Percentiles rank a stretch among this genome's conserved stretches.
Conservation (phyloP, 371 early-diverging fungal genomes). For the Funneliformis caledonium region DNA sequence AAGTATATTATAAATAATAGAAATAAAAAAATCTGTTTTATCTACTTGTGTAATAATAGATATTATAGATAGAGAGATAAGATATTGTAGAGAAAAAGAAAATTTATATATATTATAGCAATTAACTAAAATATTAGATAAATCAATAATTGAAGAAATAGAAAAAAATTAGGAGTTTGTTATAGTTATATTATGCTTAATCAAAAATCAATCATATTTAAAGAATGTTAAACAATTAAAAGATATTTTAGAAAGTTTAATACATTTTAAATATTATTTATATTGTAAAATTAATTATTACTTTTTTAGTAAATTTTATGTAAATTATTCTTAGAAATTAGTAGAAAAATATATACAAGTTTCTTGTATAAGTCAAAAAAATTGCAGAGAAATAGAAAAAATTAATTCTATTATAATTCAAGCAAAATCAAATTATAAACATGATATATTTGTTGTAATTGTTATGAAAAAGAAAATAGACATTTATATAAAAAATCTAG, state of each 20-base stretch:
- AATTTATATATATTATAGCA: not conserved
- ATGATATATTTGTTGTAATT: too few relatives aligned
- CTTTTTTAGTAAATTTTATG: too few relatives aligned
- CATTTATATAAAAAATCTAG: too few relatives aligned
- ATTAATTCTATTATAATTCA: too few relatives aligned
- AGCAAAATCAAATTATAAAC: too few relatives aligned
- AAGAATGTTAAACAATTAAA: not conserved
- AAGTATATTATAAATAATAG: too few relatives aligned
- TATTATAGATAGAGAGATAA: not conserved
- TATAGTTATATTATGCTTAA: slow-evolving; percentile 8
- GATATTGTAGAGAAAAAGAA: not conserved
- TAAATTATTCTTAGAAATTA: too few relatives aligned
- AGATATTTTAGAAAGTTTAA: not conserved
- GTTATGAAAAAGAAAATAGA: too few relatives aligned
- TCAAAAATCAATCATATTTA: not conserved
- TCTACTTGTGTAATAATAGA: not conserved
- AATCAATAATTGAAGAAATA: not conserved
- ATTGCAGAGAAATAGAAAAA: too few relatives aligned
- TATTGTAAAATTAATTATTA: too few relatives aligned
- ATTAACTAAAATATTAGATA: slow-evolving; percentile 5
- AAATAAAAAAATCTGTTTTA: not conserved
- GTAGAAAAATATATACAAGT: slow-evolving; percentile 7
- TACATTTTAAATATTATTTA: not conserved
- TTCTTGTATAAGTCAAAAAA: too few relatives aligned
- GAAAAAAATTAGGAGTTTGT: not conserved